Evolutionary conservation across 768 basidiomycete genomes (phyloP).

Genomic region (Suillus spraguei): DNA sequence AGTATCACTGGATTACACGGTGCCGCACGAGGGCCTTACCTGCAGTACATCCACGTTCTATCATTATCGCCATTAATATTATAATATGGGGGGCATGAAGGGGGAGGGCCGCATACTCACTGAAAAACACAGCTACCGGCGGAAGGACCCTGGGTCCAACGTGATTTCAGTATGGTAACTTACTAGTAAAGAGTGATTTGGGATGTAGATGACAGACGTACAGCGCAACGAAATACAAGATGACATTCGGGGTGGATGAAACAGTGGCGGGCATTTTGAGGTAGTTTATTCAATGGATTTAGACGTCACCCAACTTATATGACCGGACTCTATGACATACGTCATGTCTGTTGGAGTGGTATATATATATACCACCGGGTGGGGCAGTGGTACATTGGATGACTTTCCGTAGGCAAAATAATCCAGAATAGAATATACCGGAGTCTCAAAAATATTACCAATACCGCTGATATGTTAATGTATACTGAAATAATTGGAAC

Average conservation of each 20-base stretch:
- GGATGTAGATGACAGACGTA: slow-evolving; percentile 9
- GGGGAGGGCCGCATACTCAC: slow-evolving; percentile 18
- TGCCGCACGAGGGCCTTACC: slow-evolving; percentile 12
- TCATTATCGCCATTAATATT: neutral
- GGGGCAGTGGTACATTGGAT: neutral
- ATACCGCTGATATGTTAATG: too few species aligned
- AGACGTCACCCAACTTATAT: neutral
- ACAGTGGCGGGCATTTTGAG: slow-evolving; percentile 25
- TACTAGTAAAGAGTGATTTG: neutral
- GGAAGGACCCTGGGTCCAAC: slow-evolving; percentile 25
- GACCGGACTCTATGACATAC: neutral
- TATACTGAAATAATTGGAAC: too few species aligned
- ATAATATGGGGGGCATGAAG: neutral
- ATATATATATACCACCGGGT: neutral
- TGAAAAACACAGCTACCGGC: slow-evolving; percentile 31
- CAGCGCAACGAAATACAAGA: slow-evolving; percentile 41
- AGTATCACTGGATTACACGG: neutral
- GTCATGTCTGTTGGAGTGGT: neutral
- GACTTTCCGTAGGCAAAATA: too few species aligned
- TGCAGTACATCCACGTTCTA: slow-evolving; percentile 31
- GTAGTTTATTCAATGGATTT: neutral
- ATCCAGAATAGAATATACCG: too few species aligned
- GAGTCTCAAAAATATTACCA: too few species aligned
- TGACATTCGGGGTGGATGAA: slow-evolving; percentile 34
- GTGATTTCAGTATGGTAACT: neutral